A percentile compares a stretch with the other conserved stretches of the same genome.
These are phyloP conservation scores for Populus trichocarpa DNA, from an alignment of 441 rosid genomes.

Conservation along the genomic window DNA sequence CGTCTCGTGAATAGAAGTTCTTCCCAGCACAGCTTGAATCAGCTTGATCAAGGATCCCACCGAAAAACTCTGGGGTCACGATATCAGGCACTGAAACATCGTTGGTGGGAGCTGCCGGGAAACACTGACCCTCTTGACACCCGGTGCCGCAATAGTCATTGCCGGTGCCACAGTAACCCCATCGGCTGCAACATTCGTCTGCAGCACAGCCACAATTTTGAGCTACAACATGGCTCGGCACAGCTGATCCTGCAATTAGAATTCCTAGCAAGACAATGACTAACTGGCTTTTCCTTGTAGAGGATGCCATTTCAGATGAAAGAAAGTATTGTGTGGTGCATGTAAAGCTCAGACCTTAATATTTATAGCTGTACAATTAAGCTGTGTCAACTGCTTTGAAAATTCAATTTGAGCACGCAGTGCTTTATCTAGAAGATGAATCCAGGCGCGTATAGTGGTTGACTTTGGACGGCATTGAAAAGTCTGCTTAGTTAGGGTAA, in stretches of 20 bases:
- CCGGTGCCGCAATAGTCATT: conserved; percentile 28
- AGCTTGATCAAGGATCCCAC: conserved; percentile 43
- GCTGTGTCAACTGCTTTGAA: not conserved
- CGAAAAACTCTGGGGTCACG: conserved; percentile 52
- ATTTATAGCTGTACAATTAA: not conserved
- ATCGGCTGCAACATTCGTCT: conserved; percentile 35
- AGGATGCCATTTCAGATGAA: conserved; percentile 4
- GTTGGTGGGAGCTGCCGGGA: conserved; percentile 17
- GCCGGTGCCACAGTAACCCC: conserved; percentile 39
- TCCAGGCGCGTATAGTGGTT: not conserved
- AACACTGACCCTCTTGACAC: conserved; percentile 50
- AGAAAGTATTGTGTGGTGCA: not conserved
- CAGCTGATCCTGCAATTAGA: conserved; percentile 12
- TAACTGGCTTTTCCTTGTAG: not conserved
- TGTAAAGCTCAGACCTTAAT: not conserved
- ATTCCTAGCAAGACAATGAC: not conserved
- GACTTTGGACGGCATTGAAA: not conserved
- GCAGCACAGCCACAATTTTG: conserved; percentile 42
- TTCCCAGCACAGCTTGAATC: conserved; percentile 42
- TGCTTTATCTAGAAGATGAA: not conserved
- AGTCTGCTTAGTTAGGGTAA: not conserved
- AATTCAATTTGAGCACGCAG: not conserved
- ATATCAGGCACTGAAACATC: conserved; percentile 37
- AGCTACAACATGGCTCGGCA: conserved; percentile 18
- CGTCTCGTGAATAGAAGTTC: conserved; percentile 44